Evolutionary conservation across 768 basidiomycete genomes (phyloP).

Genomic region (Lactifluus pinguis): DNA sequence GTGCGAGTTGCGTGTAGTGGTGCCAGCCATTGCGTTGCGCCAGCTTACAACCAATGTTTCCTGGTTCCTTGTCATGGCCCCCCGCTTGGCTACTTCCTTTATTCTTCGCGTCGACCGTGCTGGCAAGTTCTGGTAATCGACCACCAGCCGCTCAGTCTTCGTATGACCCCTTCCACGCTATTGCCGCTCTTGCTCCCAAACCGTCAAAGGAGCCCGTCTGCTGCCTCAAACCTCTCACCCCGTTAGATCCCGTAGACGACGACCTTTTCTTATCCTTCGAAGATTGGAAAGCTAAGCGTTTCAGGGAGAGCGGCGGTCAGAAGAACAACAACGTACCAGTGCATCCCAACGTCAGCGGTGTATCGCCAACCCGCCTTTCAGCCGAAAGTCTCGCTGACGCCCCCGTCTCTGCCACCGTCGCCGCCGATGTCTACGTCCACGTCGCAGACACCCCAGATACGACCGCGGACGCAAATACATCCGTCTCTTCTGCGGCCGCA

Average conservation of each 20-base stretch:
- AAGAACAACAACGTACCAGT: constrained; percentile 16
- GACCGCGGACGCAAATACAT: not conserved
- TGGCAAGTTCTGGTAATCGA: constrained; percentile 25
- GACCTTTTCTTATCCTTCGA: constrained; percentile 73
- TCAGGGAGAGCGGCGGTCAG: constrained; percentile 29
- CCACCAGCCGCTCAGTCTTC: constrained; percentile 25
- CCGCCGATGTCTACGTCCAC: not conserved
- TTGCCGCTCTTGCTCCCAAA: constrained; percentile 41
- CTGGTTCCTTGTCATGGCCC: constrained; percentile 2
- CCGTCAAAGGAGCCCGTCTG: constrained; percentile 53
- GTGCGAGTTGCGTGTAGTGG: too few relatives aligned
- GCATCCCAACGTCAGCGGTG: constrained; percentile 1
- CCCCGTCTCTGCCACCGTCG: not conserved
- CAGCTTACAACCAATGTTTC: constrained; percentile 2
- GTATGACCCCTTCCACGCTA: constrained; percentile 55
- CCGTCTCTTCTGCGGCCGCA: not conserved
- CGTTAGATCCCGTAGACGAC: constrained; percentile 39
- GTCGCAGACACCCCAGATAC: not conserved
- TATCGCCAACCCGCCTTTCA: not conserved
- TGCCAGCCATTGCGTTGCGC: not conserved
- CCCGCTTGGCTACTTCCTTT: not conserved
- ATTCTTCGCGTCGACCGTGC: constrained; percentile 24
- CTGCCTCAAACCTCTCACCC: constrained; percentile 49
- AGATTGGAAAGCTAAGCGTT: constrained; percentile 76
- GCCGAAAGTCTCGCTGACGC: not conserved